Evolutionary conservation across 306 rosid species (phyloP), one percentile per base, ranked within the genome.

Genomic region (Malus asiatica): DNA sequence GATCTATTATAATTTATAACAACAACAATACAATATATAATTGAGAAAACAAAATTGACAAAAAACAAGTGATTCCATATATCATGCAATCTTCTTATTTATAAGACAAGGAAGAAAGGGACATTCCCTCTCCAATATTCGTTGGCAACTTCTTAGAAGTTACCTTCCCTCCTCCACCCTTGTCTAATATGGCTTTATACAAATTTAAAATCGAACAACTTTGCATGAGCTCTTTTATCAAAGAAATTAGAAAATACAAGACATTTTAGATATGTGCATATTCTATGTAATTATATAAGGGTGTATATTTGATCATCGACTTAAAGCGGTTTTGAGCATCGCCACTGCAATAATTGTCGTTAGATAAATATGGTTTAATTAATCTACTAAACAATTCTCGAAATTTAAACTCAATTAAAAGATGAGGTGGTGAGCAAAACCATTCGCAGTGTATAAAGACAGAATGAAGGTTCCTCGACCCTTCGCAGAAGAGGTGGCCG

Each of bases 401-500:
- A 48, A 4, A 48, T 16, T 48, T 48, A 48, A 16, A 48, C 20
- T 48, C 55, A 15, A 4, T 0, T 14, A 48, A 44, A 44, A 2
- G 12, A 48, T 0, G 5, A 12, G 15, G 0, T 2, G 8, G 20
- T 16, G 55, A 48, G 20, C 55, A 48, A 48, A 48, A 48, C 20
- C 2, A 15, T 48, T 14, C 19, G 19, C 11, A 25, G 13, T 40
- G 3, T 61, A 46, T 4, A 40, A 48, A 53, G 85, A 77, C 78
- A 25, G 42, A 58, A 65, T 10, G 89, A 83, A 88, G 67, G 71
- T 76, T 61, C 86, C 22, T 4, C 22, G 85, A 76, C 78, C 59
- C 84, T 79, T 88, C 89, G 27, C 4, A 11, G 61, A 76, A 78
- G 58, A 11, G 60, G 15, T n/a, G 74, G 4, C 52, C 15, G 9